Evolutionary conservation across 2,329 filamentous ascomycete genomes (phyloP).

Genomic region (Triangularia setosa): DNA sequence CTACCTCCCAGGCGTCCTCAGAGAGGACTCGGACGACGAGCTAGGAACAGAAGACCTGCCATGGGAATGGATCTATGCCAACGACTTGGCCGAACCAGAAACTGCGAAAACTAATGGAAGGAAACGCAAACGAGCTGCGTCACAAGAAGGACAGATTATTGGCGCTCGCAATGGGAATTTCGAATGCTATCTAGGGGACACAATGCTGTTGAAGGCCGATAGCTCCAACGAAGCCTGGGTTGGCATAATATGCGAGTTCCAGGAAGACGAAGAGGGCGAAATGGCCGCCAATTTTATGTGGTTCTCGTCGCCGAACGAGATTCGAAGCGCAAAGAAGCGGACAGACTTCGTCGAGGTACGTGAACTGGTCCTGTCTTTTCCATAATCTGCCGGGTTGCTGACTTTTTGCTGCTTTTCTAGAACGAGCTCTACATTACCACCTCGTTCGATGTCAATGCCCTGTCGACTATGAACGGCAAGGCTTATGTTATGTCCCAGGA

Average conservation of each 20-base stretch:
- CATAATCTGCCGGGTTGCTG: background rate
- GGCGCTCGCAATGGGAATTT: constrained; percentile 82
- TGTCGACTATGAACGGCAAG: constrained; percentile 86
- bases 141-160: constrained; percentile 54
- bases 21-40: constrained; percentile 87
- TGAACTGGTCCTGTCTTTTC: background rate
- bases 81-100: constrained; percentile 11
- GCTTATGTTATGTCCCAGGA: constrained; percentile 73
- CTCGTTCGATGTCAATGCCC: constrained; percentile 79
- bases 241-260: constrained; percentile 79
- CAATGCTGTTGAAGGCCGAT: constrained; percentile 82
- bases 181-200: constrained; percentile 75
- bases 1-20: constrained; percentile 51
- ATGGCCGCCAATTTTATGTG: constrained; percentile 90
- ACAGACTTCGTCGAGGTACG: constrained; percentile 68
- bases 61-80: constrained; percentile 76
- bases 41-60: constrained; percentile 67
- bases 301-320: constrained; percentile 90
- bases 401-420: constrained; percentile 35
- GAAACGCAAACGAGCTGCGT: constrained; percentile 34
- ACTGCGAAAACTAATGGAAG: constrained; percentile 11
- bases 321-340: constrained; percentile 76
- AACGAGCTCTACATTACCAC: constrained; percentile 92
- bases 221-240: constrained; percentile 88
- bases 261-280: constrained; percentile 67